Evolutionary conservation across 257 asterid genomes (phyloP).

Genomic region (Mitragyna speciosa): DNA sequence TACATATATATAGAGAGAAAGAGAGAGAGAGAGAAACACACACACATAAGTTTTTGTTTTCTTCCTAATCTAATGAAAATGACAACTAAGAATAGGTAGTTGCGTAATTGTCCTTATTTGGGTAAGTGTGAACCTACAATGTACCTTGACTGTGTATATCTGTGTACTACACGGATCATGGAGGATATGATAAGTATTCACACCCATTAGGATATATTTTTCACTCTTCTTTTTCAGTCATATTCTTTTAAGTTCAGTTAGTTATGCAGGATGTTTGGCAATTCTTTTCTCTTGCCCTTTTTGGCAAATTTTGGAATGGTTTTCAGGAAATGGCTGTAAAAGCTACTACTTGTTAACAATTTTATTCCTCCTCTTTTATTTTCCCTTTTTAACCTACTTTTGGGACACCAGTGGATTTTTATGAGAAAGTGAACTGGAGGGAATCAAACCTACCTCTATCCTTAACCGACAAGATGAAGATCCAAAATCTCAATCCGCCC

Average conservation of each 20-base stretch:
- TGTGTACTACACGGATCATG: not conserved
- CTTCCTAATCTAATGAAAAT: constrained; percentile 5
- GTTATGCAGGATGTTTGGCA: not conserved
- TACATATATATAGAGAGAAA: no score
- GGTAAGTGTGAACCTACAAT: not conserved
- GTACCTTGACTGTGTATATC: not conserved
- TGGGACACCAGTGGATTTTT: no score
- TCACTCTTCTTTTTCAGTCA: not conserved
- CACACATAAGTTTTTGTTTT: not conserved
- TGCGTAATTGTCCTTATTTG: not conserved
- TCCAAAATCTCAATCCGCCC: no score
- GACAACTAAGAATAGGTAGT: not conserved
- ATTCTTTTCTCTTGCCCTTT: not conserved
- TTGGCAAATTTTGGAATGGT: not conserved
- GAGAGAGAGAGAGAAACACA: no score
- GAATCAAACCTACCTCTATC: no score
- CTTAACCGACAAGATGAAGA: no score
- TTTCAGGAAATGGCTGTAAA: no score
- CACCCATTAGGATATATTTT: not conserved
- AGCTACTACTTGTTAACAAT: no score
- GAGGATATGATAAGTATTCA: not conserved
- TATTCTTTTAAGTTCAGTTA: not conserved
- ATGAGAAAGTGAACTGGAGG: no score
- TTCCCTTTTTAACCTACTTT: no score
- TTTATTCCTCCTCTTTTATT: no score